Conservation (phyloP, 2,329 filamentous ascomycete species). For the Pseudogymnoascus sp. region DNA sequence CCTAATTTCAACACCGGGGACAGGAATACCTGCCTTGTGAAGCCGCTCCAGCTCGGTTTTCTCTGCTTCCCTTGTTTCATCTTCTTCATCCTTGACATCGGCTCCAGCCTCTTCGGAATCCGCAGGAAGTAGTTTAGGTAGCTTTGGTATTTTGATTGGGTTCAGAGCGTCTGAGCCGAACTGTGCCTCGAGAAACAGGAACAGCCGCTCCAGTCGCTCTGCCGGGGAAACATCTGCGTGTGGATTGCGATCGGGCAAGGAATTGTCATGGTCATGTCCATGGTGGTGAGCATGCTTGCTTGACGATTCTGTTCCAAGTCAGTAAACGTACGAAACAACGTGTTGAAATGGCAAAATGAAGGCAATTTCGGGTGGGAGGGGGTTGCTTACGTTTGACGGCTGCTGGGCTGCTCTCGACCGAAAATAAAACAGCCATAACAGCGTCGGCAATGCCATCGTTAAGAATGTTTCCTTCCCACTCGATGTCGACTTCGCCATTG, state of each 20-base stretch:
- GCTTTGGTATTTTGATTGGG: conserved; percentile 62
- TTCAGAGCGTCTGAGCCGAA: conserved; percentile 78
- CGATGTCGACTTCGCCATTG: conserved; percentile 76
- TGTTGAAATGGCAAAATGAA: conserved; percentile 2
- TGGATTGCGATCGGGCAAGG: conserved; percentile 52
- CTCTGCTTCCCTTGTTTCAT: conserved; percentile 30
- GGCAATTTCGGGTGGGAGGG: conserved; percentile 16
- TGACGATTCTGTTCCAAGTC: conserved; percentile 44
- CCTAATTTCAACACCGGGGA: conserved; percentile 78
- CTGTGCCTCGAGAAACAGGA: conserved; percentile 95
- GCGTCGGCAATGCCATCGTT: conserved; percentile 98
- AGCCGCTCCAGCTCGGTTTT: conserved; percentile 67
- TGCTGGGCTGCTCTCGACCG: conserved; percentile 86
- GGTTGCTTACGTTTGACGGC: conserved; percentile 72
- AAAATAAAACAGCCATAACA: conserved; percentile 85
- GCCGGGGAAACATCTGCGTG: conserved; percentile 65
- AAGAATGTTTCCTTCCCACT: conserved; percentile 97
- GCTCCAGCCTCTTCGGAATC: conserved; percentile 16
- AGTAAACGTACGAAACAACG: conserved; percentile 13
- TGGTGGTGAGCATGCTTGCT: conserved; percentile 49
- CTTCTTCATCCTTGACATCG: conserved; percentile 27
- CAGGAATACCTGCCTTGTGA: conserved; percentile 78
- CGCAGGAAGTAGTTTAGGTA: conserved; percentile 34
- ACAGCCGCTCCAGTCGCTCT: conserved; percentile 75
- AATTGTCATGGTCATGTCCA: conserved; percentile 32